Evolutionary conservation across 2,329 filamentous ascomycete species (phyloP).

Genomic region (Stagonosporopsis vannaccii): DNA sequence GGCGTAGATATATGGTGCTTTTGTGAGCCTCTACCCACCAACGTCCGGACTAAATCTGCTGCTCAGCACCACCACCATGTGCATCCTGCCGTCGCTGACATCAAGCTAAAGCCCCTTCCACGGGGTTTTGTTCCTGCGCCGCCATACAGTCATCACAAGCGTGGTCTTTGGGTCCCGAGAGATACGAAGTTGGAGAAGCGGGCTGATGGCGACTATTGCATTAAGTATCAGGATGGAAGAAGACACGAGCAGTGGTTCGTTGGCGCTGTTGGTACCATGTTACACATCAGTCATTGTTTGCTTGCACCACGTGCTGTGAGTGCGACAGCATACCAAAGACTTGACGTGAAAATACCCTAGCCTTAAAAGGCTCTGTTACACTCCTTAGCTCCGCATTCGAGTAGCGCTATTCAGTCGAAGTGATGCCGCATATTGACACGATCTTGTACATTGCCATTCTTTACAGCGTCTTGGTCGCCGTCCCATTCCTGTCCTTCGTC

Average conservation of each 20-base stretch:
- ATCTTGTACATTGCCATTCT: not conserved
- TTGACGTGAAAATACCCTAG: not conserved
- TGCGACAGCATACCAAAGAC: not conserved
- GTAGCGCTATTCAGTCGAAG: not conserved
- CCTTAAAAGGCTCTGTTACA: not conserved
- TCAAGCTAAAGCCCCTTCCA: conserved; percentile 3
- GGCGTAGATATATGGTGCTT: not conserved
- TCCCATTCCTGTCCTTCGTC: not conserved
- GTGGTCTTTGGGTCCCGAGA: not conserved
- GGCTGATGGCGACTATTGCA: conserved; percentile 4
- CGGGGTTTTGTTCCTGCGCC: not conserved
- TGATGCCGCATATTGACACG: not conserved
- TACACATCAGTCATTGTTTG: not conserved
- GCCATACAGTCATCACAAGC: not conserved
- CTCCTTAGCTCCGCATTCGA: not conserved
- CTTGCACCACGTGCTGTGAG: not conserved
- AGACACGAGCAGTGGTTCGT: not conserved
- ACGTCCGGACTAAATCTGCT: not conserved
- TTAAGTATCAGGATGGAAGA: not conserved
- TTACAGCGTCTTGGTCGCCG: not conserved
- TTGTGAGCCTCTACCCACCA: not conserved
- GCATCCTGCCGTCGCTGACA: not conserved
- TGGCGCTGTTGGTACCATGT: not conserved
- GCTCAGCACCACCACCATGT: not conserved
- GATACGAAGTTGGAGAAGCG: not conserved